These are phyloP conservation scores for Cyclotella choctawhatcheeana DNA, from an alignment of 108 stramenopile genomes.

Conservation along the genomic window DNA sequence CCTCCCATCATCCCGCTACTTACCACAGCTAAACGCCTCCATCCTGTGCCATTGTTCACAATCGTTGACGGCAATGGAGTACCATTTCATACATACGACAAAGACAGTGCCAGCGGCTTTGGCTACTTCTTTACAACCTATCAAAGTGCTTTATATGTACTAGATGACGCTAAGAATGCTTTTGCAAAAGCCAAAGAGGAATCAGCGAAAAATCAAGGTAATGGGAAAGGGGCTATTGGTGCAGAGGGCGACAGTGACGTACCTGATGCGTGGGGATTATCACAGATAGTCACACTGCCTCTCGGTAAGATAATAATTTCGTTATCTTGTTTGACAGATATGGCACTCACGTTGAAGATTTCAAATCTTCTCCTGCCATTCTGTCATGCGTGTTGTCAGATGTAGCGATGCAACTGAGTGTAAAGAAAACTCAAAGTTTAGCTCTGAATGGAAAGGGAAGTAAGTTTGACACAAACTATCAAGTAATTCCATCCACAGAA, in stretches of 20 bases:
- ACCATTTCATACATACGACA: conserved; percentile 51
- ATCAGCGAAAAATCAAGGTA: conserved; percentile 31
- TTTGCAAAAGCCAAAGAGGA: conserved; percentile 45
- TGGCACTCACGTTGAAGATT: too few relatives aligned
- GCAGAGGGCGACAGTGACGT: conserved; percentile 45
- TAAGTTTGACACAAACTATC: conserved; percentile 63
- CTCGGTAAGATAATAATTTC: too few relatives aligned
- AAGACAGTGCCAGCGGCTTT: conserved; percentile 39
- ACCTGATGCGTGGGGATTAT: conserved; percentile 73
- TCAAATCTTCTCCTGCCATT: too few relatives aligned
- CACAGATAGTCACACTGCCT: conserved; percentile 72
- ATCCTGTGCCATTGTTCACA: conserved; percentile 31
- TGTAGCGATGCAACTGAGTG: conserved; percentile 62
- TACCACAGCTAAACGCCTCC: conserved; percentile 35
- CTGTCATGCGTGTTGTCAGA: too few relatives aligned
- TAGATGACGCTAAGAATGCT: conserved; percentile 52
- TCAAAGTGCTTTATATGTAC: conserved; percentile 34
- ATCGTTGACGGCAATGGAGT: conserved; percentile 50
- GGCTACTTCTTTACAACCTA: conserved; percentile 46
- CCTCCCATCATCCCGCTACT: conserved; percentile 43
- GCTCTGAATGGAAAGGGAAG: conserved; percentile 42
- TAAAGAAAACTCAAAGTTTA: conserved; percentile 44
- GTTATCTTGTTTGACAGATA: too few relatives aligned
- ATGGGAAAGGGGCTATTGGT: conserved; percentile 14
- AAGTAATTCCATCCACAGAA: conserved; percentile 63